Conservation (phyloP, 345 rosid genomes). For the Excoecaria agallocha region DNA sequence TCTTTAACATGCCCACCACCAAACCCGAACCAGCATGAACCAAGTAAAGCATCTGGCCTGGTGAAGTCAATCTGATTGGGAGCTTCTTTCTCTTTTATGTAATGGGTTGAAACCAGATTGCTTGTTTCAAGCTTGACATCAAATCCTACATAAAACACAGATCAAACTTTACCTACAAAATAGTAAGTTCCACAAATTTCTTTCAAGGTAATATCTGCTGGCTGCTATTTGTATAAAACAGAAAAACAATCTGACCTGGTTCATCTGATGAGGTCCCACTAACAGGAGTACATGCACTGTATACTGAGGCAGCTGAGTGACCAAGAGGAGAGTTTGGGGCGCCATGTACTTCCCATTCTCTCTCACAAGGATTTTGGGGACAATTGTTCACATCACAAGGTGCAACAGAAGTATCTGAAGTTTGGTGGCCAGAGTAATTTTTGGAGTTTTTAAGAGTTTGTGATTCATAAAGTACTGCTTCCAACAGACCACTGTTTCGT, state of each 20-base stretch:
- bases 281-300: slow-evolving; percentile 50
- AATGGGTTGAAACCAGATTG: slow-evolving; percentile 34
- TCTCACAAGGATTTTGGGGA: slow-evolving; percentile 40
- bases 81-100: slow-evolving; percentile 35
- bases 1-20: slow-evolving; percentile 47
- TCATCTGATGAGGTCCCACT: slow-evolving; percentile 63
- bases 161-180: background rate
- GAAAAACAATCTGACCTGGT: slow-evolving; percentile 46
- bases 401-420: slow-evolving; percentile 51
- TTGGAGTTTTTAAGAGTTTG: slow-evolving; percentile 58
- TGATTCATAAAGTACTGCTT: slow-evolving; percentile 80
- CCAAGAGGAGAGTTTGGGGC: slow-evolving; percentile 59
- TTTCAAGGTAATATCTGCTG: slow-evolving; percentile 10
- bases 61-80: slow-evolving; percentile 29
- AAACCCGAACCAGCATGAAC: slow-evolving; percentile 72
- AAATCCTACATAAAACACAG: slow-evolving; percentile 28
- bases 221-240: background rate
- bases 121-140: slow-evolving; percentile 40
- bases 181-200: background rate
- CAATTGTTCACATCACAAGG: slow-evolving; percentile 53
- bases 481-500: slow-evolving; percentile 75
- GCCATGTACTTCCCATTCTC: slow-evolving; percentile 57
- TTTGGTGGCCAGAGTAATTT: slow-evolving; percentile 57
- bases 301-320: slow-evolving; percentile 54
- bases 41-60: slow-evolving; percentile 62